Conservation (phyloP, 192 early-diverging fungal genomes). For the Tieghemiomyces parasiticus region DNA sequence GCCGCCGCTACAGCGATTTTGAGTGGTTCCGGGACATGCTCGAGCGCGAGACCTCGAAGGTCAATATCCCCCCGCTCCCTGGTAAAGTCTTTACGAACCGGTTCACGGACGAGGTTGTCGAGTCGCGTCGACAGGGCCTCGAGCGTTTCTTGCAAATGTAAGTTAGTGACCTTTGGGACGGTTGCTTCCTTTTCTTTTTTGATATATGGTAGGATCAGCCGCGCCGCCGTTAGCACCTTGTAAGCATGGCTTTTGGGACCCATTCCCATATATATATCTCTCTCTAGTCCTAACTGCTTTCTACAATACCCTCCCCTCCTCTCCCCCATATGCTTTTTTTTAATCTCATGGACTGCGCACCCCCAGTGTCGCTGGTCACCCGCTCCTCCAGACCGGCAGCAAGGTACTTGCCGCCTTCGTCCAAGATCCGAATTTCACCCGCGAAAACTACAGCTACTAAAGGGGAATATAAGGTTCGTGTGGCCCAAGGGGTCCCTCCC, state of each 20-base stretch:
- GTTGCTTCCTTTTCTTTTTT: too few species aligned
- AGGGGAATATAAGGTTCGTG: too few species aligned
- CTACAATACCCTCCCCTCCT: too few species aligned
- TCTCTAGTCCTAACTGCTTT: too few species aligned
- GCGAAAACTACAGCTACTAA: slow-evolving; percentile 41
- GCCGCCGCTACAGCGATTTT: slow-evolving; percentile 93
- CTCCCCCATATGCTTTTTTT: too few species aligned
- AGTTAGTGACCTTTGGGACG: slow-evolving; percentile 18
- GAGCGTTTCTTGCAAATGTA: slow-evolving; percentile 95
- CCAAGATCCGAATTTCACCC: slow-evolving; percentile 78
- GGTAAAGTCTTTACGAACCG: slow-evolving; percentile 95
- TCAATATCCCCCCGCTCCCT: slow-evolving; percentile 90
- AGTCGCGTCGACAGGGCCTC: slow-evolving; percentile 72
- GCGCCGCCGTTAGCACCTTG: too few species aligned
- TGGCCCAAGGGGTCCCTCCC: not conserved
- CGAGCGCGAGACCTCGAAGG: slow-evolving; percentile 77
- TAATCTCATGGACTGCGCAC: too few species aligned
- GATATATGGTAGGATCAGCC: too few species aligned
- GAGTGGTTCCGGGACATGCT: slow-evolving; percentile 96
- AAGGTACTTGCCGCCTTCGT: slow-evolving; percentile 87
- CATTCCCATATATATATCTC: too few species aligned
- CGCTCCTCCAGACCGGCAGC: slow-evolving; percentile 92
- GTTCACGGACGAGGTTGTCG: slow-evolving; percentile 92
- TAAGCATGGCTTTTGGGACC: too few species aligned
- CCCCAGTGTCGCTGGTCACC: slow-evolving; percentile 87